Evolutionary conservation across 2,329 filamentous ascomycete genomes (phyloP).

Genomic region (Bipolaris sorokiniana): DNA sequence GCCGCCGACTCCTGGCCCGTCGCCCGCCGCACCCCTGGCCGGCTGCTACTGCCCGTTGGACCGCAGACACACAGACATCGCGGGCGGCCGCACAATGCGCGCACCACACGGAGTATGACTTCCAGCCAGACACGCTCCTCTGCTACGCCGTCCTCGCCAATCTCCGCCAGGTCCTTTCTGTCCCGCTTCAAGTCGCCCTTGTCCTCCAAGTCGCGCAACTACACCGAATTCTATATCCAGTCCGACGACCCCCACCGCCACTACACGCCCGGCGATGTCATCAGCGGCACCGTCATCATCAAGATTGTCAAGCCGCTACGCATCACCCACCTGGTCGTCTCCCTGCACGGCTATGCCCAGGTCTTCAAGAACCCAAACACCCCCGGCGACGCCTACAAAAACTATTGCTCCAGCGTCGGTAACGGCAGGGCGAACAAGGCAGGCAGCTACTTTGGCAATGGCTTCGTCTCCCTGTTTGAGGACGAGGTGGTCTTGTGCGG

Average conservation of each 20-base stretch:
- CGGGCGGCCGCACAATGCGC: slow-evolving; percentile 50
- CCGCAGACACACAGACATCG: slow-evolving; percentile 16
- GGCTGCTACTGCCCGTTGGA: not conserved
- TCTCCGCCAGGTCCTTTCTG: slow-evolving; percentile 50
- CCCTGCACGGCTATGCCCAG: slow-evolving; percentile 78
- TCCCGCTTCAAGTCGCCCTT: slow-evolving; percentile 64
- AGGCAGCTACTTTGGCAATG: slow-evolving; percentile 72
- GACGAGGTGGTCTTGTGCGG: slow-evolving; percentile 82
- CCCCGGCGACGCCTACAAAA: slow-evolving; percentile 60
- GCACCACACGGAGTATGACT: slow-evolving; percentile 48
- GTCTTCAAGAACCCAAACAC: slow-evolving; percentile 75
- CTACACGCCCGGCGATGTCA: slow-evolving; percentile 75
- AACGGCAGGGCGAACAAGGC: slow-evolving; percentile 60
- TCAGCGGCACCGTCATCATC: slow-evolving; percentile 74
- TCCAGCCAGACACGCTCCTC: slow-evolving; percentile 45
- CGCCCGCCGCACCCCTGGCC: slow-evolving; percentile 5
- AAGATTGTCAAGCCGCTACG: slow-evolving; percentile 75
- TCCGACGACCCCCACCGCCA: slow-evolving; percentile 78
- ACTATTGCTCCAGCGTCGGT: slow-evolving; percentile 57
- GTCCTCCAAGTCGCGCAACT: slow-evolving; percentile 64
- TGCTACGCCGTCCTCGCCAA: slow-evolving; percentile 37
- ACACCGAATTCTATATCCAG: slow-evolving; percentile 79
- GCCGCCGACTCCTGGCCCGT: slow-evolving; percentile 1
- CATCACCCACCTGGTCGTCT: slow-evolving; percentile 80
- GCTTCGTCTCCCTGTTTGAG: slow-evolving; percentile 80